phyloP scores from a whole-genome alignment of 2,329 filamentous ascomycete genomes.

The Chrysoporthe cubensis region DNA sequence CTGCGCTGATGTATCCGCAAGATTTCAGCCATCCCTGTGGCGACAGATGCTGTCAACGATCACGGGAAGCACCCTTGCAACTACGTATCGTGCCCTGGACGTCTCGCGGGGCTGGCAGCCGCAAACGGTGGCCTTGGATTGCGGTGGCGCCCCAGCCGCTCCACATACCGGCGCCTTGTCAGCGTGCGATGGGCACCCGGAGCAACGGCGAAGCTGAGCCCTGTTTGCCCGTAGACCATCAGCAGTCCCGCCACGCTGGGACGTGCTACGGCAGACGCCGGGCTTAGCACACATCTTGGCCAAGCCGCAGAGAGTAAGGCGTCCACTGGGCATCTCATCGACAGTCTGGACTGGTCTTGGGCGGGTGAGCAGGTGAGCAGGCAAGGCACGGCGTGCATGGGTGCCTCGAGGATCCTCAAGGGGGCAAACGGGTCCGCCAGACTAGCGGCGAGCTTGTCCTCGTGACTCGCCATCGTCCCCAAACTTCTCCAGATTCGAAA shows the following conservation, averaged over 20 bases:
- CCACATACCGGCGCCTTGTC: not conserved
- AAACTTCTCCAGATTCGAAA: conserved; percentile 24
- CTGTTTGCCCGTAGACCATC: not conserved
- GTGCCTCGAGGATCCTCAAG: too few species aligned
- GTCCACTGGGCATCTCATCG: not conserved
- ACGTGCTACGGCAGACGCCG: not conserved
- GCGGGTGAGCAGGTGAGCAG: not conserved
- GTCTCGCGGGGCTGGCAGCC: not conserved
- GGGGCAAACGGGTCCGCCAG: not conserved
- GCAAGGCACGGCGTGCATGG: too few species aligned
- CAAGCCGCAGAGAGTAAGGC: not conserved
- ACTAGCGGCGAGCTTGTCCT: conserved; percentile 6
- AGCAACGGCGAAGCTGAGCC: not conserved
- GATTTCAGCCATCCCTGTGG: too few species aligned
- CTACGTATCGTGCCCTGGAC: not conserved
- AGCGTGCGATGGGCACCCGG: not conserved
- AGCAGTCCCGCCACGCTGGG: not conserved
- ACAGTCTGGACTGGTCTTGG: too few species aligned
- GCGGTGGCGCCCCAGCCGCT: not conserved
- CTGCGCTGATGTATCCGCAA: too few species aligned
- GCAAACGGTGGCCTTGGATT: not conserved
- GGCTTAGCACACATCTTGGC: not conserved
- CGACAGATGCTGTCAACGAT: not conserved
- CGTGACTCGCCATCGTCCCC: conserved; percentile 15
- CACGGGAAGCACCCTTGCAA: not conserved